phyloP scores from a whole-genome alignment of 768 basidiomycete species.

The Exidia glandulosa region DNA sequence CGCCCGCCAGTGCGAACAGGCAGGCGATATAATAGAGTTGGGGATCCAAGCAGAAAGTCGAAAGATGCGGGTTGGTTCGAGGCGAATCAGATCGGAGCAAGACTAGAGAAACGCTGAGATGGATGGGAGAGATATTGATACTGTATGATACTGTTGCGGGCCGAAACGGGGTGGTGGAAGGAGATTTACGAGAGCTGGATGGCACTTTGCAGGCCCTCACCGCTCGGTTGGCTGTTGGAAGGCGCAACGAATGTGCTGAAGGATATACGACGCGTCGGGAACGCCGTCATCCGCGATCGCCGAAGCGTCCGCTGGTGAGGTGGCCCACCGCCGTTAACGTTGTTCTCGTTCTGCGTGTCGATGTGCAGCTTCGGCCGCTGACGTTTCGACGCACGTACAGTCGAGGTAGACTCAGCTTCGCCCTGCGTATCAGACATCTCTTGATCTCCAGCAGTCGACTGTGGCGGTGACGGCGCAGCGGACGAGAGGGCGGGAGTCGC shows the following conservation, averaged over 20 bases:
- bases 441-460: too few species aligned
- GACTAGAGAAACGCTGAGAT: neutral
- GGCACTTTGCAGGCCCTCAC: constrained; percentile 49
- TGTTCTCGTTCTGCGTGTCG: neutral
- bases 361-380: neutral
- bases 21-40: neutral
- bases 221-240: constrained; percentile 22
- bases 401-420: neutral
- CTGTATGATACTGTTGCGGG: neutral
- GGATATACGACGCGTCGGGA: constrained; percentile 40
- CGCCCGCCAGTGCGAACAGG: neutral
- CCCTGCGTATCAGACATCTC: neutral
- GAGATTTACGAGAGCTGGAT: constrained; percentile 46
- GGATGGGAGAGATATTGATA: neutral
- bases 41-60: neutral
- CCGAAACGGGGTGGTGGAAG: neutral
- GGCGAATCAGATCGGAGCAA: neutral
- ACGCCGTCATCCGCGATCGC: constrained; percentile 30
- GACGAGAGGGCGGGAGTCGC: neutral
- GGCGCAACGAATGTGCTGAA: constrained; percentile 43
- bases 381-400: neutral
- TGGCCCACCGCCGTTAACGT: neutral
- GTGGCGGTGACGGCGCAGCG: neutral
- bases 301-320: constrained; percentile 28
- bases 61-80: neutral